These are phyloP conservation scores for Amaranthus cruentus DNA, from an alignment of 148 eudicot species.

Conservation along the genomic window DNA sequence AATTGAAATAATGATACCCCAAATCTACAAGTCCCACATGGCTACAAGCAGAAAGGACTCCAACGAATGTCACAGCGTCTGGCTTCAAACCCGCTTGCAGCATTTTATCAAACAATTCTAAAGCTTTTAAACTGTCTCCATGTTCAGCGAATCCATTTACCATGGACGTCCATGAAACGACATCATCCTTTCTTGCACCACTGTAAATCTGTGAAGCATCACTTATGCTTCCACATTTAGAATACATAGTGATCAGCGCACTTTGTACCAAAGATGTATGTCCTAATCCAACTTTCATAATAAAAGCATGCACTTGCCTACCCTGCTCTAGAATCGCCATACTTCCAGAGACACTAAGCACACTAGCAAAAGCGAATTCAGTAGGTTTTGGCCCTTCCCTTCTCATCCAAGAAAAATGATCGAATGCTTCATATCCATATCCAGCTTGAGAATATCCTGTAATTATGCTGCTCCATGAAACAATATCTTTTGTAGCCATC, in stretches of 20 bases:
- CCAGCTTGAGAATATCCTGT: conserved; percentile 71
- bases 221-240: conserved; percentile 72
- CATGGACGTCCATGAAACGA: conserved; percentile 90
- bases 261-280: conserved; percentile 49
- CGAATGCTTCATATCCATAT: conserved; percentile 61
- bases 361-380: conserved; percentile 65
- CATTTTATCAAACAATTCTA: conserved; percentile 51
- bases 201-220: conserved; percentile 60
- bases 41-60: conserved; percentile 55
- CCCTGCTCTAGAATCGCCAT: conserved; percentile 87
- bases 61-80: conserved; percentile 50
- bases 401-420: conserved; percentile 57
- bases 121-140: conserved; percentile 43
- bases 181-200: conserved; percentile 34
- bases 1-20: conserved; percentile 38
- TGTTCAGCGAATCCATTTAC: conserved; percentile 62
- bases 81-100: conserved; percentile 34
- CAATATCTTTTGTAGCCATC: conserved; percentile 51
- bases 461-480: conserved; percentile 85
- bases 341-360: conserved; percentile 64
- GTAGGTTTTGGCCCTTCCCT: conserved; percentile 66
- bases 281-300: conserved; percentile 54
- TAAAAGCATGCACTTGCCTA: conserved; percentile 70
- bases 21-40: conserved; percentile 52
- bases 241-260: conserved; percentile 72